These are phyloP conservation scores for Fusarium mexicanum DNA, from an alignment of 2,329 filamentous ascomycete species.

Conservation along the genomic window DNA sequence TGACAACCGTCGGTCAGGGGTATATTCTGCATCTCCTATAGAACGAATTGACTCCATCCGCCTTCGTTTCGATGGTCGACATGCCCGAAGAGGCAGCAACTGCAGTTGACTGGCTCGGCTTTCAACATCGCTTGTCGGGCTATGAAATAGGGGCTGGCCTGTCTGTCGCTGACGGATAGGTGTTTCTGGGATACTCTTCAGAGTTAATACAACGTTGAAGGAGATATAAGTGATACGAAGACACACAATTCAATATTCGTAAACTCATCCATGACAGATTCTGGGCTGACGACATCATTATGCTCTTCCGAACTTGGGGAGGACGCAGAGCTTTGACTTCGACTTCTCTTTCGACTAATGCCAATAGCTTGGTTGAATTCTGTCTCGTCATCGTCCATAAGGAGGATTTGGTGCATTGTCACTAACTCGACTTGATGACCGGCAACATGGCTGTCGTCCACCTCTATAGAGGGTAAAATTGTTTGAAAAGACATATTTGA, in stretches of 20 bases:
- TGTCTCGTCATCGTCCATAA: neutral
- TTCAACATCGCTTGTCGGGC: neutral
- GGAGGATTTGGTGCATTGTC: neutral
- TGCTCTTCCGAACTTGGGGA: neutral
- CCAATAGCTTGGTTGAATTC: neutral
- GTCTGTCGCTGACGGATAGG: neutral
- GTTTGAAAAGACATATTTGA: neutral
- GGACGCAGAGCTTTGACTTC: neutral
- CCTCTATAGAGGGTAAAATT: neutral
- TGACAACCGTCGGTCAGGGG: neutral
- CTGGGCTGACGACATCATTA: neutral
- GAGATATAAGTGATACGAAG: fast-evolving
- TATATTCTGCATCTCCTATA: neutral
- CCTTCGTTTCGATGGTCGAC: slow-evolving; percentile 11
- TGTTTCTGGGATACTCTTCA: slow-evolving; percentile 33
- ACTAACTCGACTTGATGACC: neutral
- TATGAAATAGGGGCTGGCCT: neutral
- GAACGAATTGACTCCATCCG: slow-evolving; percentile 33
- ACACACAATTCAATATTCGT: slow-evolving; percentile 28
- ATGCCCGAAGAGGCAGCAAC: neutral
- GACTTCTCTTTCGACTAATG: neutral
- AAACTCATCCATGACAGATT: slow-evolving; percentile 24
- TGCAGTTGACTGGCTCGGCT: neutral
- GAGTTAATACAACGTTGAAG: neutral
- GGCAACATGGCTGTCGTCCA: neutral